Base-by-base conservation (phyloP, 2,329 filamentous ascomycete genomes). In the Pseudofabraea citricarpa region DNA sequence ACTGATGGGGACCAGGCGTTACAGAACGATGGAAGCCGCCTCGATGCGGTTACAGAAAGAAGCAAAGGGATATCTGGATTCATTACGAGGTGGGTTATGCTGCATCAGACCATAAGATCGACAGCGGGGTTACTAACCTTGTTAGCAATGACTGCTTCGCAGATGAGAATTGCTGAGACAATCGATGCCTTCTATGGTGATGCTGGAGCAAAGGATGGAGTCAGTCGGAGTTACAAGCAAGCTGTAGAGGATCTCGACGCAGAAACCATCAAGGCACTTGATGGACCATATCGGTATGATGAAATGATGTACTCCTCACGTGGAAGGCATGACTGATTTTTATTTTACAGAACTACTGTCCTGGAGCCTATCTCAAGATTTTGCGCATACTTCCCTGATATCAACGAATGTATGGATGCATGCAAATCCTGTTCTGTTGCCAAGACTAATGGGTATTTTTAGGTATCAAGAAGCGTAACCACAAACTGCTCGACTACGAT, bases 181-280 rank as follows among this genome's bases (percentile, higher is more conserved):
- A 98, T 98, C 67, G 93, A 98, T 69, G 93, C 93, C 31, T 98
- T 98, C 68, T 98, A 98, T 70, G 93, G 93, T 44, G 93, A 98
- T 63, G 85, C 90, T 1, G 94, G 94, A 40, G 90, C 93, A 40
- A 88, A 83, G 59, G 94, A 98, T 64, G 93, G 93, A 44, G 93
- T 98, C 46, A 94, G 87, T 67, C 80, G 91, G 63, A 95, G 88
- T 64, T 98, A 98, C 73, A 98, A 97, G 69, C 90, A 97, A 65
- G 93, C 93, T 7, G 94, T 98, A 16, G 93, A 96, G 63, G 93
- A 98, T 63, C 77, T 98, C 38, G 94, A 98, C 64, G 87, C 93
- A 41, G 94, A 98, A 67, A 98, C 93, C 1, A 96, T 98, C 69
- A 98, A 98, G 67, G 93, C 93, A 6, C 75, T 98, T 51, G 93